Percentiles rank a stretch among this genome's conserved stretches.
Conservation (phyloP, 176 grass and related monocot species). For the Rhynchospora breviuscula region DNA sequence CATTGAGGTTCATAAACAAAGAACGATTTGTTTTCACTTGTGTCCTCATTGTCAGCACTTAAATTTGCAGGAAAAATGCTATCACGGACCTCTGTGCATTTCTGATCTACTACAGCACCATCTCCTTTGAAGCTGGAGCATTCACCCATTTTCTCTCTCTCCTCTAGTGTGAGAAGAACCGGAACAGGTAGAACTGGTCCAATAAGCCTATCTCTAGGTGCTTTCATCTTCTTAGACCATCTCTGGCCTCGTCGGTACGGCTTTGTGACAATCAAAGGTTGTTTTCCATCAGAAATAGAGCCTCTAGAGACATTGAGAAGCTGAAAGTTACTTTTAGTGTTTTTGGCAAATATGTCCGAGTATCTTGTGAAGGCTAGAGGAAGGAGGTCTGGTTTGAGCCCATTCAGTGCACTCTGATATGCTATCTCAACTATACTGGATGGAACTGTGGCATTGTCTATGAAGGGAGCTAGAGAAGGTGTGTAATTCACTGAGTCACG, state of each 20-base stretch:
- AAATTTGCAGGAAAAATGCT: conserved; percentile 59
- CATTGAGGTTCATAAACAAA: conserved; percentile 63
- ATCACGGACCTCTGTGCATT: conserved; percentile 50
- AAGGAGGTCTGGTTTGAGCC: conserved; percentile 46
- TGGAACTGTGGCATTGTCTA: conserved; percentile 51
- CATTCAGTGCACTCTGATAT: conserved; percentile 53
- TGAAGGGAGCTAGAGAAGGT: conserved; percentile 44
- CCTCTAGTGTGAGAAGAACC: conserved; percentile 74
- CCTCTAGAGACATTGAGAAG: conserved; percentile 54
- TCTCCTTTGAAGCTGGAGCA: conserved; percentile 13
- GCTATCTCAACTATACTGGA: conserved; percentile 78
- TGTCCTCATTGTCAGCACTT: conserved; percentile 31
- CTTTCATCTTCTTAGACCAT: conserved; percentile 42
- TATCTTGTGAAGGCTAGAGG: conserved; percentile 53
- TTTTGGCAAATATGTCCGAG: conserved; percentile 49
- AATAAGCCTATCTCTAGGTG: conserved; percentile 39
- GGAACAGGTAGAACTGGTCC: conserved; percentile 72
- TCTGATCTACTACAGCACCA: conserved; percentile 30
- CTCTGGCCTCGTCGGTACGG: conserved; percentile 57
- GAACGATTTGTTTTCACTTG: conserved; percentile 50
- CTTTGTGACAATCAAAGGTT: conserved; percentile 50
- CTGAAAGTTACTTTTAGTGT: conserved; percentile 33
- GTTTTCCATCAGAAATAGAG: conserved; percentile 25
- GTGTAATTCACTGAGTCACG: conserved; percentile 29
- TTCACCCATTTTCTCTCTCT: conserved; percentile 30